These are phyloP conservation scores for Xanthoconium purpureum DNA, from an alignment of 768 basidiomycete species.

Conservation along the genomic window DNA sequence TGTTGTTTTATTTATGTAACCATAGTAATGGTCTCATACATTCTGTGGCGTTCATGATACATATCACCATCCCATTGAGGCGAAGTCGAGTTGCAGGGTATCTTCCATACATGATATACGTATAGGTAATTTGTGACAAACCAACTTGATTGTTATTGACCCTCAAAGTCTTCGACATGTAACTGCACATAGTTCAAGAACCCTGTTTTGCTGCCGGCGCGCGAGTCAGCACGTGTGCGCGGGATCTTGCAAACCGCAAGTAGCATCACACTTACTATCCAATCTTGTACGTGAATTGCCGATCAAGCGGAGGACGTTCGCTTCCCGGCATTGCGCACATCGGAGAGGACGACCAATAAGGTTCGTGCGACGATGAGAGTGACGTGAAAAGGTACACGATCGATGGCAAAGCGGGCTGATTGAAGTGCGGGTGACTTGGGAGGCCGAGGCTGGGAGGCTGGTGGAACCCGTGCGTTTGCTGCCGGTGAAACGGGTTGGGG, in stretches of 20 bases:
- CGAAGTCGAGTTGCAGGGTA: not conserved
- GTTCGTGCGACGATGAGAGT: conserved; percentile 27
- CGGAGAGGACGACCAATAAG: conserved; percentile 41
- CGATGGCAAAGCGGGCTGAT: conserved; percentile 32
- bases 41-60: too few relatives aligned
- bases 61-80: not conserved
- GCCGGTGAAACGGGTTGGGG: conserved; percentile 10
- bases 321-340: conserved; percentile 19
- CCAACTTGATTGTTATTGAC: not conserved
- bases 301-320: conserved; percentile 19
- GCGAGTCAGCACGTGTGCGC: conserved; percentile 1
- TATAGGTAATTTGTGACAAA: not conserved
- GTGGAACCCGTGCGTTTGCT: conserved; percentile 14
- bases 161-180: conserved; percentile 36
- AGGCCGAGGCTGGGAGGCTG: conserved; percentile 15
- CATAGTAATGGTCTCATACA: too few relatives aligned
- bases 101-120: not conserved
- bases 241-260: not conserved
- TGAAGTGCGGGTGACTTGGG: conserved; percentile 10
- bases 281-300: conserved; percentile 27
- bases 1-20: too few relatives aligned
- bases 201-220: conserved; percentile 32
- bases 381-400: conserved; percentile 46
- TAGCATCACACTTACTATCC: conserved; percentile 27
- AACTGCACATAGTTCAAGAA: conserved; percentile 40